A percentile compares a stretch with the other conserved stretches of the same genome.
phyloP scores from a whole-genome alignment of 116 monocot species.

The Trichopus zeylanicus region DNA sequence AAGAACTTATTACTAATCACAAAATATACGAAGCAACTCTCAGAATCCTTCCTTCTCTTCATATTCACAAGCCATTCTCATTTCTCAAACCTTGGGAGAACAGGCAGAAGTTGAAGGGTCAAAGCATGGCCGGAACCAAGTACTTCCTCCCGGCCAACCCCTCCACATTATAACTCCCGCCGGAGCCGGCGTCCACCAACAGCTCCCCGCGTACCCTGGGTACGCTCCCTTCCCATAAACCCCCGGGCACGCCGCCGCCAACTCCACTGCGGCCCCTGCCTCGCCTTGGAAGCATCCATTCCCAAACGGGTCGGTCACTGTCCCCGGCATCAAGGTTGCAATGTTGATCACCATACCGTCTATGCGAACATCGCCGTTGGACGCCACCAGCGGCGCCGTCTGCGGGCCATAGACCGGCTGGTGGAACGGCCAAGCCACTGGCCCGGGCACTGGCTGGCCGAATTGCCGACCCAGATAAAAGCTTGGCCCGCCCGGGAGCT shows the following conservation, averaged over 20 bases:
- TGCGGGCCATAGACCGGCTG: conserved; percentile 47
- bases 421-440: conserved; percentile 68
- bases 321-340: conserved; percentile 27
- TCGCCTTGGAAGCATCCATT: conserved; percentile 33
- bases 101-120: conserved; percentile 29
- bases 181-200: conserved; percentile 11
- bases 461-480: conserved; percentile 48
- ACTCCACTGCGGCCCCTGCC: conserved; percentile 28
- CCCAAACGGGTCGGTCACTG: conserved; percentile 35
- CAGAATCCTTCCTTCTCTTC: no score
- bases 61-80: no score
- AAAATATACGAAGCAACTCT: no score
- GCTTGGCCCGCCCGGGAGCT: conserved; percentile 9
- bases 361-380: conserved; percentile 33
- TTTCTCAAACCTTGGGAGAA: conserved; percentile 24
- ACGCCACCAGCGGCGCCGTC: conserved; percentile 22
- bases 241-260: conserved; percentile 30
- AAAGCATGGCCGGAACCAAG: conserved; percentile 32
- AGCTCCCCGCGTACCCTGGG: conserved; percentile 37
- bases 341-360: conserved; percentile 47
- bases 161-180: conserved; percentile 33
- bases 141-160: conserved; percentile 33
- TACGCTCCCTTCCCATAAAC: conserved; percentile 38
- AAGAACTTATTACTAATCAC: no score
- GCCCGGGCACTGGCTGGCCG: conserved; percentile 45